Percentiles rank a stretch among this genome's conserved stretches.
Conservation (phyloP, 306 rosid species). For the Glycine tomentella region DNA sequence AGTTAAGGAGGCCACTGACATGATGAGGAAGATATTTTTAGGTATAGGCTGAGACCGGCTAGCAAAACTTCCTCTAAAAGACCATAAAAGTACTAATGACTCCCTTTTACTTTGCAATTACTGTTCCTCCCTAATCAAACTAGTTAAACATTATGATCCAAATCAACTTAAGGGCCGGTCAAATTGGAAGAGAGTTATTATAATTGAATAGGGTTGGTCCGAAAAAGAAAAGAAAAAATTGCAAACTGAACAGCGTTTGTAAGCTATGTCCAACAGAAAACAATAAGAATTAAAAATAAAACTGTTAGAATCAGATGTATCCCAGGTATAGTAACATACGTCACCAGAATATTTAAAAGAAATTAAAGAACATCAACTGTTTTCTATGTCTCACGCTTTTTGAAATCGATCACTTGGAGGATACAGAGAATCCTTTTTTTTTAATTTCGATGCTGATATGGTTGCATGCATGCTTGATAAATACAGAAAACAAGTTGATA, state of each 20-base stretch:
- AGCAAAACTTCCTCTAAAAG: constrained; percentile 64
- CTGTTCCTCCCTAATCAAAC: constrained; percentile 52
- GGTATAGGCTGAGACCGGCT: constrained; percentile 40
- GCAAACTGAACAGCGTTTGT: constrained; percentile 17
- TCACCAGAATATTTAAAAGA: constrained; percentile 2
- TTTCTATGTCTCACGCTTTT: constrained; percentile 40
- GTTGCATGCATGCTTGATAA: constrained; percentile 61
- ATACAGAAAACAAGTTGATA: constrained; percentile 46
- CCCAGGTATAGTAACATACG: constrained; percentile 33
- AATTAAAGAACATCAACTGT: constrained; percentile 20
- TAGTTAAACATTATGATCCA: constrained; percentile 46
- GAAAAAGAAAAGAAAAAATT: constrained; percentile 13
- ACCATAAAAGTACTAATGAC: constrained; percentile 72
- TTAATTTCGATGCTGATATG: constrained; percentile 47
- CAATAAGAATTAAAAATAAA: not conserved
- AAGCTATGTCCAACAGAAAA: constrained; percentile 14
- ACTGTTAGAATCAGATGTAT: constrained; percentile 35
- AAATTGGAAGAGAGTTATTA: constrained; percentile 48
- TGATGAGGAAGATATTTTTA: constrained; percentile 49
- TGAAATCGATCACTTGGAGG: constrained; percentile 46
- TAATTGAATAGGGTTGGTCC: constrained; percentile 37
- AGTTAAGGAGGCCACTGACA: constrained; percentile 67
- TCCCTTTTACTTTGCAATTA: constrained; percentile 73
- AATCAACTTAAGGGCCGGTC: constrained; percentile 55
- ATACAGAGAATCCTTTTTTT: constrained; percentile 50